These are phyloP conservation scores for Tephrocybe rancida DNA, from an alignment of 768 basidiomycete species.

Conservation along the genomic window DNA sequence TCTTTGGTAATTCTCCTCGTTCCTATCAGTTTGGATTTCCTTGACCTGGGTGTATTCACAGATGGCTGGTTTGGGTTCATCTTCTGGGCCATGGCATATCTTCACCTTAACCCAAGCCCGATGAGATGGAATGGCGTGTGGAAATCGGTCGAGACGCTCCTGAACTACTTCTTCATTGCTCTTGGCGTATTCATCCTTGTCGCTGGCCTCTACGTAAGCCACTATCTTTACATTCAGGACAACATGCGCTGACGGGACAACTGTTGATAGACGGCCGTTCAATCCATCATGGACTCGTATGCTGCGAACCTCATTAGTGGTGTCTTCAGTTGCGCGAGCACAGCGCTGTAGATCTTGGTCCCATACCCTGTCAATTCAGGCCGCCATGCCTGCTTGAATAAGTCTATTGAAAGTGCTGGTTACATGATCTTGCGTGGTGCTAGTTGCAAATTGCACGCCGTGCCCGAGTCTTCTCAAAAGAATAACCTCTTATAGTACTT, in stretches of 20 bases:
- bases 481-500: too few species aligned
- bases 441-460: too few species aligned
- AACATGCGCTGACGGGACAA: background rate
- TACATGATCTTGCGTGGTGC: too few species aligned
- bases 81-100: conserved; percentile 47
- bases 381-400: too few species aligned
- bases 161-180: conserved; percentile 39
- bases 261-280: conserved; percentile 30
- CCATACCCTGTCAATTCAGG: too few species aligned
- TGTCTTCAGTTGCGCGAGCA: conserved; percentile 37
- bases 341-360: conserved; percentile 29
- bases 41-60: background rate
- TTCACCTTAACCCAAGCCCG: conserved; percentile 36
- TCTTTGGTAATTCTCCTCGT: conserved; percentile 34
- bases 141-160: conserved; percentile 33
- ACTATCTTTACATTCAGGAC: background rate
- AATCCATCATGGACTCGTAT: conserved; percentile 38
- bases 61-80: conserved; percentile 43
- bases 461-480: too few species aligned
- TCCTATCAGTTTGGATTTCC: background rate
- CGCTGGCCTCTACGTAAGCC: conserved; percentile 41
- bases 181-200: conserved; percentile 38
- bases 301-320: conserved; percentile 26
- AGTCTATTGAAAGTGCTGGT: too few species aligned
- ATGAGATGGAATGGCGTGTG: conserved; percentile 33